Base-by-base conservation (phyloP, 352 stramenopile genomes). In the Blastocystis hominis region DNA sequence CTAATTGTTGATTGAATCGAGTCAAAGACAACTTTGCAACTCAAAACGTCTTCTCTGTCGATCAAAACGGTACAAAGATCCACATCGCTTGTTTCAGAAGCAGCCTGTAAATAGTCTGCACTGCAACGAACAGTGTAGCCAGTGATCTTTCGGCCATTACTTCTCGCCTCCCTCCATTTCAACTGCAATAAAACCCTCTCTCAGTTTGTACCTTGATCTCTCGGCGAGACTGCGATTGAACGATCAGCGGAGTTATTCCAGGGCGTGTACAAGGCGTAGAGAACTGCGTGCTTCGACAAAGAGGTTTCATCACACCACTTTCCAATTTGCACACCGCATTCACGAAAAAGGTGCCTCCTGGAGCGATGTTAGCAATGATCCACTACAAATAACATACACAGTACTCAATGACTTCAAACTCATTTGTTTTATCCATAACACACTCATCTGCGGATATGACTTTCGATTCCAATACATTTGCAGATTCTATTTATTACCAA, bases 281-380 rank as follows among this genome's bases (percentile, higher is more conserved):
- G 47, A 84, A 84, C 56, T 84, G 72, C 6, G 68, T 66, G 2
- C 44, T 66, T 44, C 47, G 44, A 47, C 72, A 84, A 46, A 84
- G 72, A 20, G 72, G 47, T 53, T 84, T 84, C 72, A 84, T 84
- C 30, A 38, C 40, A 2, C 72, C 72, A 47, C n/a, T 47, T 3
- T 50, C 9, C 9, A 53, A 47, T 46, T 84, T 84, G 50, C 72
- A 84, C 7, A 84, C 30, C 2, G 50, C 53, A 20, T 84, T 84
- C 15, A 84, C n/a, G 40, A 46, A 68, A n/a, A 54, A 84, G 10
- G 42, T 46, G 9, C 13, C 30, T 69, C 72, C 72, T 13, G 72
- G 72, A 66, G 50, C 20, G 50, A 84, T 69, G 50, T 84, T 36
- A 15, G 44, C 36, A 13, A 84, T n/a, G 38, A 34, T 61, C 72